phyloP scores from a whole-genome alignment of 1,139 yeast genomes.

The Oligophagozyma castellii region DNA sequence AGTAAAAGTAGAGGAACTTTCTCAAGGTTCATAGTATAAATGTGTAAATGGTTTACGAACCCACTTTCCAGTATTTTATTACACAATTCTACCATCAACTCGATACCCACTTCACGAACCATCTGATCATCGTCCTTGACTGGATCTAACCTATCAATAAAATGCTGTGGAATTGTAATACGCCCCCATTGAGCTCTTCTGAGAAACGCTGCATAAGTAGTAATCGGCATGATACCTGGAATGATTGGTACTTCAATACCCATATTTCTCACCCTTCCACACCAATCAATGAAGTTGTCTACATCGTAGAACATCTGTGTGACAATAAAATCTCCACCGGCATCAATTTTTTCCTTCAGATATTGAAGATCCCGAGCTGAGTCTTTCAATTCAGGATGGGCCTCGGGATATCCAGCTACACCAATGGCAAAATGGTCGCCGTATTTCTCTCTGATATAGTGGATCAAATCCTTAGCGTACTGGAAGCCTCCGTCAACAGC shows the following conservation, averaged over 20 bases:
- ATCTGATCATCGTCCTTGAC: constrained; percentile 81
- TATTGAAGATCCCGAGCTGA: constrained; percentile 42
- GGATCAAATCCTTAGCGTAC: constrained; percentile 54
- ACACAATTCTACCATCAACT: constrained; percentile 78
- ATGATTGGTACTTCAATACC: constrained; percentile 84
- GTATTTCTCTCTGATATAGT: constrained; percentile 39
- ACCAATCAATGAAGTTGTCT: constrained; percentile 76
- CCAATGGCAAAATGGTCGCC: constrained; percentile 59
- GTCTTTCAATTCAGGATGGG: constrained; percentile 63
- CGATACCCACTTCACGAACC: constrained; percentile 79
- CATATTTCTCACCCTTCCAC: constrained; percentile 47
- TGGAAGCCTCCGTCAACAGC: constrained; percentile 52
- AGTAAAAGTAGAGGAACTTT: constrained; percentile 80
- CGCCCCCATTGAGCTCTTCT: constrained; percentile 94
- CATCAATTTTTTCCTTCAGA: constrained; percentile 78
- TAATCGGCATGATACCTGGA: constrained; percentile 97
- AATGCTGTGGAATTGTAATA: constrained; percentile 62
- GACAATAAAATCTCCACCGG: constrained; percentile 84
- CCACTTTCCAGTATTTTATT: constrained; percentile 56
- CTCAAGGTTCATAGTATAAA: constrained; percentile 93
- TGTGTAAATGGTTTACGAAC: constrained; percentile 71
- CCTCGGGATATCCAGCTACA: constrained; percentile 67
- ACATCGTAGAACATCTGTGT: constrained; percentile 92
- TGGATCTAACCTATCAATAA: constrained; percentile 60
- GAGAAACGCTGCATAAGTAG: constrained; percentile 81